A percentile compares a stretch with the other conserved stretches of the same genome.
These are phyloP conservation scores for Ziziphus jujuba DNA, from an alignment of 306 rosid species.

Conservation along the genomic window DNA sequence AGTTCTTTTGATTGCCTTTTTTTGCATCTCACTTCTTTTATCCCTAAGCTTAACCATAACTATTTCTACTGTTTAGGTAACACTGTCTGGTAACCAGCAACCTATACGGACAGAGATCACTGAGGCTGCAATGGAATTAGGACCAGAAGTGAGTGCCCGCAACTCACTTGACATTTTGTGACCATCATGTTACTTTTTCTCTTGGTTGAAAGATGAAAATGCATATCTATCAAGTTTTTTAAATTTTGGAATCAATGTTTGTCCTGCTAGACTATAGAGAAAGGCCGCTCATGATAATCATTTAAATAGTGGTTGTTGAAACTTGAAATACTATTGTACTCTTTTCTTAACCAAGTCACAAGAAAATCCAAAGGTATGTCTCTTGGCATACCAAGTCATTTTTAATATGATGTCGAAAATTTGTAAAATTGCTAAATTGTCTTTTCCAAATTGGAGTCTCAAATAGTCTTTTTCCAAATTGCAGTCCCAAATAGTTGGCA, in stretches of 20 bases:
- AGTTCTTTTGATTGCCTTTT: neutral
- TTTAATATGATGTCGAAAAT: too few species aligned
- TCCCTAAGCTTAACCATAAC: slow-evolving; percentile 19
- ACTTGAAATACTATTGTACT: too few species aligned
- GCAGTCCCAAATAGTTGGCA: too few species aligned
- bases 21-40: neutral
- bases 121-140: slow-evolving; percentile 85
- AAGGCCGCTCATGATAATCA: too few species aligned
- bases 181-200: neutral
- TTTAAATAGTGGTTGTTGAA: too few species aligned
- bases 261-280: neutral
- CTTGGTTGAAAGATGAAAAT: neutral
- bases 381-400: too few species aligned
- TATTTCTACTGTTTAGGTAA: slow-evolving; percentile 47
- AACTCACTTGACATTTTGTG: neutral
- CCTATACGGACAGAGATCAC: slow-evolving; percentile 73
- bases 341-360: too few species aligned
- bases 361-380: too few species aligned
- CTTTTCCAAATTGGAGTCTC: too few species aligned
- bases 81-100: slow-evolving; percentile 80
- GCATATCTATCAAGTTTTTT: neutral
- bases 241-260: neutral
- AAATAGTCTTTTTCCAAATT: too few species aligned
- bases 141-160: slow-evolving; percentile 63
- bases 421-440: too few species aligned